phyloP scores from a whole-genome alignment of 192 early-diverging fungal species.

The Allomyces arbusculus region DNA sequence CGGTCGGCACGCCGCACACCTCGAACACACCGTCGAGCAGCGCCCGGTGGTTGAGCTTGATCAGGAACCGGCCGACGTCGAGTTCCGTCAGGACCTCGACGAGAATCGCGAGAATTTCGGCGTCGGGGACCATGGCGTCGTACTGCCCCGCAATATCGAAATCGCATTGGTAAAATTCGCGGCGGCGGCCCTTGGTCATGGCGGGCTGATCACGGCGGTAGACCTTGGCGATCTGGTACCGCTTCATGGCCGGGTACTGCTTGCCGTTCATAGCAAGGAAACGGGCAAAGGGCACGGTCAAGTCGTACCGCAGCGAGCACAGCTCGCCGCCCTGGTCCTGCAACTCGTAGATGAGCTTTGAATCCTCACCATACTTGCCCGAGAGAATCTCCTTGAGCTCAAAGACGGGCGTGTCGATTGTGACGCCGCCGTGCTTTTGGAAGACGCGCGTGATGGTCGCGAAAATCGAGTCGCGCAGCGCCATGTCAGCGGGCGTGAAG shows the following conservation, averaged over 20 bases:
- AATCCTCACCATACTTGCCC: slow-evolving; percentile 97
- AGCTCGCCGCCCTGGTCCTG: slow-evolving; percentile 92
- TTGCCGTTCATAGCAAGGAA: slow-evolving; percentile 81
- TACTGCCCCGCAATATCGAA: slow-evolving; percentile 91
- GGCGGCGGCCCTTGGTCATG: slow-evolving; percentile 94
- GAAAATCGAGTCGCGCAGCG: slow-evolving; percentile 84
- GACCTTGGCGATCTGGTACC: slow-evolving; percentile 96
- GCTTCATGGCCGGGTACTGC: slow-evolving; percentile 66
- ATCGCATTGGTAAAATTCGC: slow-evolving; percentile 98
- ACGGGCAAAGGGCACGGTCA: slow-evolving; percentile 94
- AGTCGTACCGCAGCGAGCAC: slow-evolving; percentile 87
- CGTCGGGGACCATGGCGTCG: slow-evolving; percentile 93
- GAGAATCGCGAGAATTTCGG: slow-evolving; percentile 64
- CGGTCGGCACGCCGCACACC: slow-evolving; percentile 77
- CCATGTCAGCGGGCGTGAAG: slow-evolving; percentile 90
- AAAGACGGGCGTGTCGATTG: slow-evolving; percentile 97
- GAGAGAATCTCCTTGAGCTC: slow-evolving; percentile 89
- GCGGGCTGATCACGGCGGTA: slow-evolving; percentile 96
- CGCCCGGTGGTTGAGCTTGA: slow-evolving; percentile 96
- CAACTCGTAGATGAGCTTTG: slow-evolving; percentile 94
- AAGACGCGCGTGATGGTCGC: slow-evolving; percentile 66
- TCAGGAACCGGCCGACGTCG: slow-evolving; percentile 67
- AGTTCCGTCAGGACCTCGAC: slow-evolving; percentile 60
- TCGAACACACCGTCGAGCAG: slow-evolving; percentile 94
- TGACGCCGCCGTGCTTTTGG: slow-evolving; percentile 91